Conservation (phyloP, 2,329 filamentous ascomycete species). For the Verticillium albo-atrum region DNA sequence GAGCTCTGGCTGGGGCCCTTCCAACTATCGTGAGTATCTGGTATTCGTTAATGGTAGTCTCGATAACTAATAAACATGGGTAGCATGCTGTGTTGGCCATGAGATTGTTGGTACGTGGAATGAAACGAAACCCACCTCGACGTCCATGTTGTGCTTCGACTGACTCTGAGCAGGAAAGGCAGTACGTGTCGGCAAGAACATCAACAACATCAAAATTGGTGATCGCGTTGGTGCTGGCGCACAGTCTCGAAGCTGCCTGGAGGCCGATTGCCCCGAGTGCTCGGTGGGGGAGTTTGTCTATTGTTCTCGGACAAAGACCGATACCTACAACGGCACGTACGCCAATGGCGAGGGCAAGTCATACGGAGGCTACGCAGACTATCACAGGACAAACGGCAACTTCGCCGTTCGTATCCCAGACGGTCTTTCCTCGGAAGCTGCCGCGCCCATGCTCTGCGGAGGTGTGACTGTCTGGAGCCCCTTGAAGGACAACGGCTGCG, state of each 20-base stretch:
- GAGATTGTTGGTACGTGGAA: constrained; percentile 59
- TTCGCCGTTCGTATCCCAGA: constrained; percentile 32
- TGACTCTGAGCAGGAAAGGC: constrained; percentile 30
- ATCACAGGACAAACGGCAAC: constrained; percentile 34
- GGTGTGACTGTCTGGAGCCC: constrained; percentile 20
- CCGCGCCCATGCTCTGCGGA: constrained; percentile 10
- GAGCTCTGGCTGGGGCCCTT: constrained; percentile 44
- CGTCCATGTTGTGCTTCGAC: not conserved
- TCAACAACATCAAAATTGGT: constrained; percentile 56
- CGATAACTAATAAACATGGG: not conserved
- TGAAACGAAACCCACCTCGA: not conserved
- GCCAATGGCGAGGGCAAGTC: constrained; percentile 56
- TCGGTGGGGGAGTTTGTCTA: constrained; percentile 64
- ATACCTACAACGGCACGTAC: constrained; percentile 56
- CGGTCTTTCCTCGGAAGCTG: not conserved
- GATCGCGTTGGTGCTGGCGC: constrained; percentile 67
- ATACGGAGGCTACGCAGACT: constrained; percentile 57
- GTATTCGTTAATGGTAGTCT: no score
- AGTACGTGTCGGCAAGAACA: constrained; percentile 63
- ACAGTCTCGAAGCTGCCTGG: constrained; percentile 59
- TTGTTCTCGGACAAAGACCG: constrained; percentile 49
- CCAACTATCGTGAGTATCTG: not conserved
- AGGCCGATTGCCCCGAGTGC: constrained; percentile 55
- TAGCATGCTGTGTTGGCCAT: not conserved
- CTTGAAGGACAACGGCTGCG: constrained; percentile 14